Conservation (phyloP, 2,329 filamentous ascomycete species). For the Sporothrix protearum region DNA sequence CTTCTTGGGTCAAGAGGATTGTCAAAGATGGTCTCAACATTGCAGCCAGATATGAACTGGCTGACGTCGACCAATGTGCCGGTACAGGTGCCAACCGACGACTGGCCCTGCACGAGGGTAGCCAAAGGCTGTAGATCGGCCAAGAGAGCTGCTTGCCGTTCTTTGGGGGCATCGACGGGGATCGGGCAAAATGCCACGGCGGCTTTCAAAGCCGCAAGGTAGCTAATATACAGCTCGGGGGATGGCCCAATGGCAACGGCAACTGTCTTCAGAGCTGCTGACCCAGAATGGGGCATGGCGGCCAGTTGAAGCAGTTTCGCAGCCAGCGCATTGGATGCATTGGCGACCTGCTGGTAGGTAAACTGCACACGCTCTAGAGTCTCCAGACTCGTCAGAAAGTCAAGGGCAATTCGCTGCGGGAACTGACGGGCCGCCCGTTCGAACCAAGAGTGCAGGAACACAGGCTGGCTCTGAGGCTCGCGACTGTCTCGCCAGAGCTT, state of each 20-base stretch:
- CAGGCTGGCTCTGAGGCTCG: background rate
- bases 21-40: background rate
- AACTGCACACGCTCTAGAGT: background rate
- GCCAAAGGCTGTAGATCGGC: background rate
- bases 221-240: conserved; percentile 39
- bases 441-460: conserved; percentile 9
- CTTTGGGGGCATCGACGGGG: conserved; percentile 36
- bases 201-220: conserved; percentile 38
- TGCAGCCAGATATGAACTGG: background rate
- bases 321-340: background rate
- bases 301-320: background rate
- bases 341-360: background rate
- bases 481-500: background rate
- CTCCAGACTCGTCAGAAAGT: background rate
- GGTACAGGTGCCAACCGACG: background rate
- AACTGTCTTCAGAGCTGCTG: conserved; percentile 13
- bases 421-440: background rate
- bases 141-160: conserved; percentile 33
- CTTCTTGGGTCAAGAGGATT: no score
- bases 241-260: conserved; percentile 30
- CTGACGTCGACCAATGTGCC: background rate
- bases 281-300: background rate
- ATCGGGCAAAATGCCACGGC: conserved; percentile 39
- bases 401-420: background rate
- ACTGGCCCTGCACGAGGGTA: background rate